Conservation (phyloP, 768 basidiomycete genomes). For the Rhodotorula paludigena region DNA sequence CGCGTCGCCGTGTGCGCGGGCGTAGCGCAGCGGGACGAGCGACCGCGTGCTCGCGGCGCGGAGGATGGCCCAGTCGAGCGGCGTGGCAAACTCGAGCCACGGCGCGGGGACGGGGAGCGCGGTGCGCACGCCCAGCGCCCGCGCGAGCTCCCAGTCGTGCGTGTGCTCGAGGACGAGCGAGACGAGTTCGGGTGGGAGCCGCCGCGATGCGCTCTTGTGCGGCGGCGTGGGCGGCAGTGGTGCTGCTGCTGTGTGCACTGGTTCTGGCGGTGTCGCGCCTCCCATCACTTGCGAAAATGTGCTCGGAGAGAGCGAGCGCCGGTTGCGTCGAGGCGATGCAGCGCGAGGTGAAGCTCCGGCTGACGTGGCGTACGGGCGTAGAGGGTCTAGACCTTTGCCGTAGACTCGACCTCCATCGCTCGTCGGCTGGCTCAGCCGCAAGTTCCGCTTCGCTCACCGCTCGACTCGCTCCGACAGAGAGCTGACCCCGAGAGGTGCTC, state of each 20-base stretch:
- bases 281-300: too few species aligned
- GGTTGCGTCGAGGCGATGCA: too few species aligned
- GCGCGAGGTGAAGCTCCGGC: too few species aligned
- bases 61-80: slow-evolving; percentile 68
- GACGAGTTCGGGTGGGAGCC: slow-evolving; percentile 40
- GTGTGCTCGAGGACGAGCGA: slow-evolving; percentile 26
- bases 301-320: too few species aligned
- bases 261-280: too few species aligned
- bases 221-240: background rate
- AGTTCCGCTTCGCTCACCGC: too few species aligned
- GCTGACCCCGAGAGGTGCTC: too few species aligned
- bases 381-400: too few species aligned
- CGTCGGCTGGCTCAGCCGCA: background rate
- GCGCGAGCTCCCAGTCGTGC: slow-evolving; percentile 71
- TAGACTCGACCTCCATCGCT: background rate
- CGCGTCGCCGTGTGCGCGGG: slow-evolving; percentile 56
- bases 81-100: slow-evolving; percentile 62
- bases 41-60: slow-evolving; percentile 52
- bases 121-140: slow-evolving; percentile 69
- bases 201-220: background rate
- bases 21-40: slow-evolving; percentile 57
- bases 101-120: slow-evolving; percentile 61
- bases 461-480: too few species aligned
- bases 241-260: background rate
- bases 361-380: too few species aligned